Percentiles rank a stretch among this genome's conserved stretches.
These are phyloP conservation scores for Mycena polygramma DNA, from an alignment of 768 basidiomycete genomes.

Conservation along the genomic window DNA sequence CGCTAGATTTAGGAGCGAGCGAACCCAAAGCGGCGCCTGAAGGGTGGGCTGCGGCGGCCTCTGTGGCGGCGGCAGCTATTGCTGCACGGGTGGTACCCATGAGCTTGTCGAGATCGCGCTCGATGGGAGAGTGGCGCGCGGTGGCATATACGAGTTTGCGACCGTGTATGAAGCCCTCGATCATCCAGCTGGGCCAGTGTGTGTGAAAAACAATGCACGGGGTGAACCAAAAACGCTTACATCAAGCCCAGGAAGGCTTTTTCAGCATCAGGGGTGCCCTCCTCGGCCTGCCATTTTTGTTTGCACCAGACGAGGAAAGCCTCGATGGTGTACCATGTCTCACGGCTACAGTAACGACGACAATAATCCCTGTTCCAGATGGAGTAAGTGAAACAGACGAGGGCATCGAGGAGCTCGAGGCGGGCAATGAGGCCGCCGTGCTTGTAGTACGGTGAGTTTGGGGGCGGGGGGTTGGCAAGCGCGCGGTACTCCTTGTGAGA, in stretches of 20 bases:
- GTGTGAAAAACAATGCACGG: constrained; percentile 49
- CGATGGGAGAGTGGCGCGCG: constrained; percentile 51
- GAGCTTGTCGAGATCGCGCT: constrained; percentile 55
- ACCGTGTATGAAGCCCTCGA: constrained; percentile 79
- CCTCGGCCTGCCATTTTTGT: constrained; percentile 72
- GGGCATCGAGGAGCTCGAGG: constrained; percentile 84
- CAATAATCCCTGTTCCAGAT: constrained; percentile 84
- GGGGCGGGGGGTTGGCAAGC: constrained; percentile 71
- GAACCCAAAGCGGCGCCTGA: constrained; percentile 39
- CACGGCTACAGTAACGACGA: constrained; percentile 65
- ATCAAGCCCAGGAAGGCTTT: constrained; percentile 84
- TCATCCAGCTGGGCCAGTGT: constrained; percentile 70
- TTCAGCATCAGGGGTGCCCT: constrained; percentile 64
- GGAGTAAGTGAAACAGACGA: constrained; percentile 87
- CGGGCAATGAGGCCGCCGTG: constrained; percentile 82
- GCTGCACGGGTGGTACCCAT: constrained; percentile 51
- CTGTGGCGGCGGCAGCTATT: constrained; percentile 56
- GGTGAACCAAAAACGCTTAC: constrained; percentile 61
- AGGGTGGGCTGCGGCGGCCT: constrained; percentile 51
- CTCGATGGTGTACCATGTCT: constrained; percentile 78
- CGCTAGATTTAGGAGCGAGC: constrained; percentile 53
- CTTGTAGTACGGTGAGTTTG: constrained; percentile 80
- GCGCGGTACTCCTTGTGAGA: constrained; percentile 75
- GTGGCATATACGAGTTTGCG: constrained; percentile 62
- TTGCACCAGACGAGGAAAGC: constrained; percentile 82